Conservation (phyloP, 2,329 filamentous ascomycete species). For the Aspergillus pseudoviridinutans region DNA sequence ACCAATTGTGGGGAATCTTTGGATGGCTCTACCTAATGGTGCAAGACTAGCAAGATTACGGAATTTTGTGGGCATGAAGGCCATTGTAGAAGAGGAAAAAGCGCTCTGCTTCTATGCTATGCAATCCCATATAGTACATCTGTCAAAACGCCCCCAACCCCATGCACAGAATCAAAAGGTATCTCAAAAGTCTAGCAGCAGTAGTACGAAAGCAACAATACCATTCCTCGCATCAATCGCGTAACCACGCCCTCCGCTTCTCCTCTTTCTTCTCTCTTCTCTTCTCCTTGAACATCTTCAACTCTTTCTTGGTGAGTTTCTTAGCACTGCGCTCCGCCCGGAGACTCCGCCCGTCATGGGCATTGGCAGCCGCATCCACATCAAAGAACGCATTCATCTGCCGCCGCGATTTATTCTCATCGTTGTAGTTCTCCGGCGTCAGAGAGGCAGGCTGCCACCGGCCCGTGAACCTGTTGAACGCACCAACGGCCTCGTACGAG, state of each 20-base stretch:
- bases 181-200: slow-evolving; percentile 2
- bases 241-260: slow-evolving; percentile 85
- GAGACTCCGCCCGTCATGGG: slow-evolving; percentile 82
- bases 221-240: slow-evolving; percentile 57
- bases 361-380: slow-evolving; percentile 87
- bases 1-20: neutral
- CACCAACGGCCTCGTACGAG: slow-evolving; percentile 63
- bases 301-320: slow-evolving; percentile 77
- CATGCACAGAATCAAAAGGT: slow-evolving; percentile 11
- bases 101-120: slow-evolving; percentile 3
- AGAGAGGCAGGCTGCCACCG: slow-evolving; percentile 68
- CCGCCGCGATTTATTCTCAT: slow-evolving; percentile 79
- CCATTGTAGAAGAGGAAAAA: neutral
- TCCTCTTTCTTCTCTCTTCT: slow-evolving; percentile 85
- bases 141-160: slow-evolving; percentile 8
- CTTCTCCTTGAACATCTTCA: slow-evolving; percentile 91
- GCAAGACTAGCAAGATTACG: neutral
- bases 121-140: slow-evolving; percentile 9
- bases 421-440: slow-evolving; percentile 72
- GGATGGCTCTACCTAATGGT: neutral
- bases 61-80: neutral
- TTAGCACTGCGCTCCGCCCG: slow-evolving; percentile 86
- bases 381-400: slow-evolving; percentile 97
- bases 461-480: slow-evolving; percentile 91
- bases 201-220: slow-evolving; percentile 6